A percentile compares a stretch with the other conserved stretches of the same genome.
These are phyloP conservation scores for Rhodotorula sp. DNA, from an alignment of 1,284 basidiomycete genomes.

Conservation along the genomic window DNA sequence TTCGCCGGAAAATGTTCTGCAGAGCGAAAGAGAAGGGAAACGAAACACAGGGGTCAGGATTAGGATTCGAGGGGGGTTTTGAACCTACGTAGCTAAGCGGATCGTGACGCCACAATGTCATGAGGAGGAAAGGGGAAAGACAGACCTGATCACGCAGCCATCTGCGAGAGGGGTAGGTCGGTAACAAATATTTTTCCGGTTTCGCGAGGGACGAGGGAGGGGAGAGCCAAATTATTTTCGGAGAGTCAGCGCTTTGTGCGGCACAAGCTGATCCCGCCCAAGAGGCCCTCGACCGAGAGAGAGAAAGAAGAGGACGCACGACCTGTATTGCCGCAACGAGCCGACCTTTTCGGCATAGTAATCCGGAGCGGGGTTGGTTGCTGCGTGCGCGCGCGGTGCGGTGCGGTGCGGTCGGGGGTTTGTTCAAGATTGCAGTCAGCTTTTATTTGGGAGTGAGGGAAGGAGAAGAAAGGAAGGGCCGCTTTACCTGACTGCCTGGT, in stretches of 20 bases:
- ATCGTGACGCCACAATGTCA: neutral
- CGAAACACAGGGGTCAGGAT: neutral
- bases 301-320: slow-evolving; percentile 4
- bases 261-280: neutral
- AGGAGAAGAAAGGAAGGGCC: neutral
- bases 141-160: slow-evolving; percentile 1
- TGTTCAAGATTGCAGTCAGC: neutral
- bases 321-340: slow-evolving; percentile 37
- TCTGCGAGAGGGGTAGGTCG: neutral
- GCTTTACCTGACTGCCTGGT: slow-evolving; percentile 33
- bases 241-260: neutral
- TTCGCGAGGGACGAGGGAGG: neutral
- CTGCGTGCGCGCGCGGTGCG: neutral
- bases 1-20: slow-evolving; percentile 40
- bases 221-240: too few species aligned
- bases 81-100: too few species aligned
- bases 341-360: slow-evolving; percentile 43
- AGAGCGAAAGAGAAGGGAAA: slow-evolving; percentile 25
- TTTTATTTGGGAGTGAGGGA: neutral
- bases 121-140: neutral
- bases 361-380: slow-evolving; percentile 33
- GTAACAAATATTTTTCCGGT: too few species aligned
- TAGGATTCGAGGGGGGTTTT: neutral
- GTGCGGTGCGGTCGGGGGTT: too few species aligned
- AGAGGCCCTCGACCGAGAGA: too few species aligned